Conservation (phyloP, 441 rosid genomes). For the Bruguiera hainesii region DNA sequence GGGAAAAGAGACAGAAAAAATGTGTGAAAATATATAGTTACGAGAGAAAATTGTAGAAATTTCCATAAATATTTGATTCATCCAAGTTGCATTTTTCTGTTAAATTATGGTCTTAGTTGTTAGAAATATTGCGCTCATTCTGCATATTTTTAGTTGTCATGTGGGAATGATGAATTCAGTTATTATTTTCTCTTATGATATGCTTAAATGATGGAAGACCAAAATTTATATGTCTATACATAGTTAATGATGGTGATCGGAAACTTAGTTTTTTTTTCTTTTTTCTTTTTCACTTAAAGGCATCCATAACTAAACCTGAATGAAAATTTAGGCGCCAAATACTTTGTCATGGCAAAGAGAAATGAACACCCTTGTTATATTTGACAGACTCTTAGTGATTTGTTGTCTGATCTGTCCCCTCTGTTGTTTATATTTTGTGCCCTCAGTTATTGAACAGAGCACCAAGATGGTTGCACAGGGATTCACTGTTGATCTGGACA, state of each 20-base stretch:
- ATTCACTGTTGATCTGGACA: slow-evolving; percentile 78
- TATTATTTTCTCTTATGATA: slow-evolving; percentile 1
- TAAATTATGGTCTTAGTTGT: not conserved
- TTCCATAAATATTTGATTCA: not conserved
- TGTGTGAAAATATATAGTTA: not conserved
- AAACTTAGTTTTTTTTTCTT: not conserved
- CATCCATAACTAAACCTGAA: too few species aligned
- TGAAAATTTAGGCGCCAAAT: too few species aligned
- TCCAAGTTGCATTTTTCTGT: not conserved
- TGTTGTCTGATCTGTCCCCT: not conserved
- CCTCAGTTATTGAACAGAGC: slow-evolving; percentile 22
- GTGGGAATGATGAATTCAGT: slow-evolving; percentile 17
- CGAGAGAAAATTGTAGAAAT: too few species aligned
- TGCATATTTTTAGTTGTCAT: not conserved
- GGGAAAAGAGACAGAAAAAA: too few species aligned
- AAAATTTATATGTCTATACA: not conserved
- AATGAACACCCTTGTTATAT: not conserved
- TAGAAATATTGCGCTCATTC: not conserved
- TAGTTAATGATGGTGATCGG: not conserved
- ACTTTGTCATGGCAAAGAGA: too few species aligned
- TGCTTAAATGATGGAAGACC: slow-evolving; percentile 7
- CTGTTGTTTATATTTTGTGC: not conserved
- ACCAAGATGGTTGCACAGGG: slow-evolving; percentile 75
- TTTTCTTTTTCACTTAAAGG: too few species aligned
- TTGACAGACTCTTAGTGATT: not conserved